Conservation (phyloP, 225 moss, liverwort and hornwort genomes). For the Polytrichum commune region DNA sequence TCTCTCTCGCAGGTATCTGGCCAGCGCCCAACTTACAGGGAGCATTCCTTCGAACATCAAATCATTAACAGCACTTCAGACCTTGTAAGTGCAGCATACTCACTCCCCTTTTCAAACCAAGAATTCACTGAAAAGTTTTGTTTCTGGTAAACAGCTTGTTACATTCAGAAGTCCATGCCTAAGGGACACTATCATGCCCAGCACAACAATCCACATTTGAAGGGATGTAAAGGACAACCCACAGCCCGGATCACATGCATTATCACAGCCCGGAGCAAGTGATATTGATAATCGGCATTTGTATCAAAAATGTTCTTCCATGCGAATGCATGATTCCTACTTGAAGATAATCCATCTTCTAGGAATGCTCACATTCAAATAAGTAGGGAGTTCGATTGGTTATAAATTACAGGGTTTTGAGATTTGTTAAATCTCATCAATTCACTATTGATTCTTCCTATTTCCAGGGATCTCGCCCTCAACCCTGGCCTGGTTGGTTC, state of each 20-base stretch:
- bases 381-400: not conserved
- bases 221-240: no score
- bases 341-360: no score
- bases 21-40: slow-evolving; percentile 25
- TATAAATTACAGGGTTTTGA: not conserved
- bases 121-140: not conserved
- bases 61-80: slow-evolving; percentile 30
- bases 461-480: slow-evolving; percentile 47
- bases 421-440: not conserved
- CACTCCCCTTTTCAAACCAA: not conserved
- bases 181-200: no score
- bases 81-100: slow-evolving; percentile 20
- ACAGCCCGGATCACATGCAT: no score
- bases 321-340: not conserved
- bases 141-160: not conserved
- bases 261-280: no score
- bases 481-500: slow-evolving; percentile 26
- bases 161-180: no score
- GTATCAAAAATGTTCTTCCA: not conserved
- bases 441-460: not conserved
- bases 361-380: no score
- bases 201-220: no score
- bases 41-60: slow-evolving; percentile 22
- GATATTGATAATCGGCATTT: no score
- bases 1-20: slow-evolving; percentile 23